Percentiles rank a stretch among this genome's conserved stretches.
Conservation (phyloP, 257 asterid species). For the Solanum neorickii region DNA sequence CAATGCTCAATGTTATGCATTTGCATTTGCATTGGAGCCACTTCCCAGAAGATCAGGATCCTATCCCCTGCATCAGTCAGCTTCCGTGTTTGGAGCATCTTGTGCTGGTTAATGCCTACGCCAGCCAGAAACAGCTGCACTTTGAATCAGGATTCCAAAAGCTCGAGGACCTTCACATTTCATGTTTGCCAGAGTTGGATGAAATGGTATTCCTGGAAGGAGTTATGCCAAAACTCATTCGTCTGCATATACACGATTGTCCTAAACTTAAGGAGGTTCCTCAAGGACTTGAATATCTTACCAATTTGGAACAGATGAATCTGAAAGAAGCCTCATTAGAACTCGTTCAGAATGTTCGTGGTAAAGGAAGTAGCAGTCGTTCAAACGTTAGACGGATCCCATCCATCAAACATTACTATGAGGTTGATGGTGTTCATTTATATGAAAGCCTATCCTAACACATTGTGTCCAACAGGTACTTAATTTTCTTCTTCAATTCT, state of each 20-base stretch:
- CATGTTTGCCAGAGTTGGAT: neutral
- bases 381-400: slow-evolving; percentile 2
- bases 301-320: neutral
- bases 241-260: neutral
- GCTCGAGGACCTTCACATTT: slow-evolving; percentile 2
- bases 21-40: slow-evolving; percentile 15
- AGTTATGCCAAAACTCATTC: slow-evolving; percentile 4
- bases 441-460: neutral
- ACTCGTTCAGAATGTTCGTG: neutral
- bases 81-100: slow-evolving; percentile 4
- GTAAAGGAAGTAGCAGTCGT: neutral
- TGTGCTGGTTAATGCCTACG: slow-evolving; percentile 2
- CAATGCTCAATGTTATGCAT: slow-evolving; percentile 1
- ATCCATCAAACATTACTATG: neutral
- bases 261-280: slow-evolving; percentile 8
- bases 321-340: slow-evolving; percentile 6
- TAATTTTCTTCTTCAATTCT: neutral
- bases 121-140: neutral
- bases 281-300: slow-evolving; percentile 8
- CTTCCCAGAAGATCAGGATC: slow-evolving; percentile 1
- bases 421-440: neutral
- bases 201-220: neutral
- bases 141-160: slow-evolving; percentile 8
- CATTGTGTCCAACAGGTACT: neutral
- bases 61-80: slow-evolving; percentile 2